Conservation (phyloP, 805 yeast species). For the Danielia oregonensis region DNA sequence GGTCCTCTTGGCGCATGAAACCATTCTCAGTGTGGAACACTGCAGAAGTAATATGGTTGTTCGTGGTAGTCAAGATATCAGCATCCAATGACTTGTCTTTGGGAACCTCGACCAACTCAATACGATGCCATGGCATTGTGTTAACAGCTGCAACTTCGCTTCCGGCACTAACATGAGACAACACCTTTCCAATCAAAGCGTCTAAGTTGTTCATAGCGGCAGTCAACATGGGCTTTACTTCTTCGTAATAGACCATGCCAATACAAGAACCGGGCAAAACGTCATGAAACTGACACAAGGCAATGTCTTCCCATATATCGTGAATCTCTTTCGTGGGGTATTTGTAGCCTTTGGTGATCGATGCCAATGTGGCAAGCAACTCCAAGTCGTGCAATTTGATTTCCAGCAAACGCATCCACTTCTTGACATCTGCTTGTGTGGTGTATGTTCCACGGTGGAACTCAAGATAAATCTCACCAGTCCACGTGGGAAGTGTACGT, state of each 20-base stretch:
- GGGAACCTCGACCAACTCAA: slow-evolving; percentile 39
- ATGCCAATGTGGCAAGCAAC: slow-evolving; percentile 72
- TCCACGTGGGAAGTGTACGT: slow-evolving; percentile 73
- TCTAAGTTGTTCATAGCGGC: slow-evolving; percentile 52
- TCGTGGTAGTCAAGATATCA: slow-evolving; percentile 6
- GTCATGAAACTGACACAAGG: slow-evolving; percentile 93
- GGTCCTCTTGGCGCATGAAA: slow-evolving; percentile 11
- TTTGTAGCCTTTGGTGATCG: slow-evolving; percentile 51
- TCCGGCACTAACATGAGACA: slow-evolving; percentile 16
- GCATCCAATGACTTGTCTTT: slow-evolving; percentile 13
- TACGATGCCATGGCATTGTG: slow-evolving; percentile 64
- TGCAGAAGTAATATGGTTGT: slow-evolving; percentile 6
- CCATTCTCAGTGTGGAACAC: slow-evolving; percentile 12
- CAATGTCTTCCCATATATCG: slow-evolving; percentile 80
- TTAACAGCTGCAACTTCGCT: slow-evolving; percentile 29
- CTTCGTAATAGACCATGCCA: slow-evolving; percentile 80
- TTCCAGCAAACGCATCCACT: slow-evolving; percentile 74
- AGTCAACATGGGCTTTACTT: slow-evolving; percentile 75
- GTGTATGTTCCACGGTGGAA: slow-evolving; percentile 98
- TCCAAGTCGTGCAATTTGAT: slow-evolving; percentile 81
- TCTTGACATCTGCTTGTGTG: slow-evolving; percentile 83
- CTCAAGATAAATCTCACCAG: slow-evolving; percentile 90
- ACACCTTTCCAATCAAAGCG: slow-evolving; percentile 48
- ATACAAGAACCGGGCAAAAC: slow-evolving; percentile 97
- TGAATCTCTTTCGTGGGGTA: slow-evolving; percentile 73